Percentiles rank a stretch among this genome's conserved stretches.
These are phyloP conservation scores for Zalerion maritima DNA, from an alignment of 495 filamentous ascomycete species.

Conservation along the genomic window DNA sequence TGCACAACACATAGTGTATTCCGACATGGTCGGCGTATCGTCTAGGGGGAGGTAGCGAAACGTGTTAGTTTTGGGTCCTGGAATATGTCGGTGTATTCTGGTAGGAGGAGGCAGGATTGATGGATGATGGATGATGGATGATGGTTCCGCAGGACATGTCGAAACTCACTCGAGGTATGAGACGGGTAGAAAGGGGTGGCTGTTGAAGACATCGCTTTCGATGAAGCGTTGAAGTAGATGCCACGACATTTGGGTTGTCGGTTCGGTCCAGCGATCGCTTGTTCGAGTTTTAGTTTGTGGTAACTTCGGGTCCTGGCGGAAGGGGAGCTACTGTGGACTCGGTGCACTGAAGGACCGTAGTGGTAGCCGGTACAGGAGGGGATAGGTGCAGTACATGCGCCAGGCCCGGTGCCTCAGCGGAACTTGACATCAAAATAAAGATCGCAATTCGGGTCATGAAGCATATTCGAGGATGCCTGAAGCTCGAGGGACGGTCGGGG, in stretches of 20 bases:
- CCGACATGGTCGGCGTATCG: conserved; percentile 72
- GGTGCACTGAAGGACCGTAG: too few relatives aligned
- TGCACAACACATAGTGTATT: conserved; percentile 66
- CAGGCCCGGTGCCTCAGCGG: too few relatives aligned
- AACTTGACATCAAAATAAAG: too few relatives aligned
- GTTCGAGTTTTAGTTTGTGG: too few relatives aligned
- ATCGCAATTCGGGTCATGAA: too few relatives aligned
- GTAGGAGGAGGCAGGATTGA: conserved; percentile 1
- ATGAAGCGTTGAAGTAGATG: conserved; percentile 63
- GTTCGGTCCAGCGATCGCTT: too few relatives aligned
- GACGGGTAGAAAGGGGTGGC: conserved; percentile 63
- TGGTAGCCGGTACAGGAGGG: too few relatives aligned
- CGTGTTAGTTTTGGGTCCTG: conserved; percentile 10
- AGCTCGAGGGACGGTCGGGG: too few relatives aligned
- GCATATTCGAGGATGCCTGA: too few relatives aligned
- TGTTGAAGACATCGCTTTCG: conserved; percentile 71
- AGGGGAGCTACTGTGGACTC: too few relatives aligned
- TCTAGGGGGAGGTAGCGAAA: conserved; percentile 22
- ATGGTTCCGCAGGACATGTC: conserved; percentile 5
- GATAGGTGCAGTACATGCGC: too few relatives aligned
- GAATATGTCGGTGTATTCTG: conserved; percentile 1
- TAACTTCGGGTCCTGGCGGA: too few relatives aligned
- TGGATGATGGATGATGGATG: background rate
- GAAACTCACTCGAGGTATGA: conserved; percentile 58
- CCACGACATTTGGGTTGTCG: conserved; percentile 30